Conservation (phyloP, 371 early-diverging fungal species). For the Mortierella sp. region DNA sequence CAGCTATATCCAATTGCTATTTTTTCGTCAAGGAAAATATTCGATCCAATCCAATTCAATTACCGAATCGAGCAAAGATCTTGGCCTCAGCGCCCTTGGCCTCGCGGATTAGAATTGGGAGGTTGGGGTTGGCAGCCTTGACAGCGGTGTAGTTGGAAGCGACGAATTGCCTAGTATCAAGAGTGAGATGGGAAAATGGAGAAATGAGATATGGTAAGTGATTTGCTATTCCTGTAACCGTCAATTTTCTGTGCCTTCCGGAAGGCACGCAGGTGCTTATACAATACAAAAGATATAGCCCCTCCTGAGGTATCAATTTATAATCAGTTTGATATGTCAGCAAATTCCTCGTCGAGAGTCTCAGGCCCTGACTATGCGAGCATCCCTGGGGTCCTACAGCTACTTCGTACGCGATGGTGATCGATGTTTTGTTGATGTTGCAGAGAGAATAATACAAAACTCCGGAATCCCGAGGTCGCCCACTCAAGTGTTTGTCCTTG, state of each 20-base stretch:
- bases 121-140: constrained; percentile 87
- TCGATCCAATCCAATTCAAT: background rate
- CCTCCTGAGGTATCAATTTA: too few relatives aligned
- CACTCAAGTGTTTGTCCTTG: background rate
- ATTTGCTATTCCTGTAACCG: background rate
- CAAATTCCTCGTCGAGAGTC: too few relatives aligned
- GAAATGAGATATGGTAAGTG: background rate
- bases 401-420: too few relatives aligned
- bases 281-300: too few relatives aligned
- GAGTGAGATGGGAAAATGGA: background rate
- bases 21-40: too few relatives aligned
- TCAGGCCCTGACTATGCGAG: too few relatives aligned
- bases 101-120: constrained; percentile 94
- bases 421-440: too few relatives aligned
- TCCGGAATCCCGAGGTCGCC: background rate
- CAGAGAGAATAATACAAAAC: too few relatives aligned
- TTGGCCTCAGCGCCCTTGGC: constrained; percentile 88
- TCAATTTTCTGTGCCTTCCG: background rate
- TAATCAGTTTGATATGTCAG: too few relatives aligned
- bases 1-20: too few relatives aligned
- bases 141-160: constrained; percentile 81
- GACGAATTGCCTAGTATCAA: constrained; percentile 81
- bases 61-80: constrained; percentile 93
- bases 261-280: too few relatives aligned
- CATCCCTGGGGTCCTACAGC: too few relatives aligned